These are phyloP conservation scores for Zygosaccharomyces pseudobailii DNA, from an alignment of 1,139 yeast species.

Conservation along the genomic window DNA sequence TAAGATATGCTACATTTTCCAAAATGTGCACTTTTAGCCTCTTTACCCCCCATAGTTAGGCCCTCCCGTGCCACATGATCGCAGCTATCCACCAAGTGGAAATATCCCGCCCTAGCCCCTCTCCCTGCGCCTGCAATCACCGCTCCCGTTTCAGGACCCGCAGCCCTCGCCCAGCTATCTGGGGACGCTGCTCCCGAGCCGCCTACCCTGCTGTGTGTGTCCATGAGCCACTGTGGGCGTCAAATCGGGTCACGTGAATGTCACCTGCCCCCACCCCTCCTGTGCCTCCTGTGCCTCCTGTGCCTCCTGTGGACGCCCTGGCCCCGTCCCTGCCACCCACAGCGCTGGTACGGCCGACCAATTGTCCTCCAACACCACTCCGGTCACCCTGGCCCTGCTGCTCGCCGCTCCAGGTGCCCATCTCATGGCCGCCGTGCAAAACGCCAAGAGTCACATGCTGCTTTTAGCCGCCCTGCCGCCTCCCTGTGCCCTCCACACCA, in stretches of 20 bases:
- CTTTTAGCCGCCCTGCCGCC: no score
- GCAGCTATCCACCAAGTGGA: not conserved
- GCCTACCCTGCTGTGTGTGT: not conserved
- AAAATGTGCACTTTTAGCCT: not conserved
- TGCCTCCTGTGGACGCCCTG: not conserved
- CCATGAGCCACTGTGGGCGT: not conserved
- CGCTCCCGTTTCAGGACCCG: not conserved
- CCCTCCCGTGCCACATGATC: not conserved
- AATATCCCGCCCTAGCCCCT: not conserved
- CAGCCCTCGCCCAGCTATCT: not conserved
- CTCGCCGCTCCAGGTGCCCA: no score
- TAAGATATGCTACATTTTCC: not conserved
- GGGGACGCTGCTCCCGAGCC: not conserved
- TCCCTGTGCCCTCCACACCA: no score
- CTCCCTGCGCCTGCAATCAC: not conserved
- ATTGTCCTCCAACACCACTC: no score
- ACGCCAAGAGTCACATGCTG: no score
- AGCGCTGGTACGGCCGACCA: no score
- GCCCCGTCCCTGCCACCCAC: no score
- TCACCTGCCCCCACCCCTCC: constrained; percentile 23
- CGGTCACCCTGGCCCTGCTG: no score
- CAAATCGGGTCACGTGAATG: not conserved
- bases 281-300: not conserved
- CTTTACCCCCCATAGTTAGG: not conserved
- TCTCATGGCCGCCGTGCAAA: no score